Evolutionary conservation across 2,329 filamentous ascomycete genomes (phyloP), one percentile per base, ranked within the genome.

Genomic region (Ophiostoma australiae): DNA sequence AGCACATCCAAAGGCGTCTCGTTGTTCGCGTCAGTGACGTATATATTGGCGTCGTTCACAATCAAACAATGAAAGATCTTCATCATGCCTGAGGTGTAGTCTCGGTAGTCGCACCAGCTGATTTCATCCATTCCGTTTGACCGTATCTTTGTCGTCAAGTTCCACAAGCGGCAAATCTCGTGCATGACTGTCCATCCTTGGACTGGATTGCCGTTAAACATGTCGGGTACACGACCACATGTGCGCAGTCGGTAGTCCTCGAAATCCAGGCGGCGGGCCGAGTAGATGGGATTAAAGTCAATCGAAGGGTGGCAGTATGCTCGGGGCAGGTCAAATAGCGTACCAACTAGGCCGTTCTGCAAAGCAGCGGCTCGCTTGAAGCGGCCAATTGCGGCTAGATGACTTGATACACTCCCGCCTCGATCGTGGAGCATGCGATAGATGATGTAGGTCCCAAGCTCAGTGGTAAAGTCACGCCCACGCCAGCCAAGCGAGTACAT

Each of bases 91-190:
- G 52, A 58, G 10, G 23, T 11, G n/a, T 58, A 8, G 8, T 58
- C 52, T 7, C 52, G 52, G 13, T 58, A 58, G 15, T 13, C n/a
- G n/a, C 31, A n/a, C 52, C n/a, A 58, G 6, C 3, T 1, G 6
- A 27, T 7, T 58, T 27, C n/a, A 20, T 4, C 2, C 10, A 20
- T n/a, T 13, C 52, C n/a, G 7, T 7, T n/a, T 31, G 23, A 31
- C 52, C 52, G n/a, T 15, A 7, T 11, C 1, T 35, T 37, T 27
- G 20, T 41, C 35, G n/a, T 58, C 3, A 58, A 4, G 48, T 70
- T 70, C 70, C 65, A 68, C 65, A 70, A 5, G 37, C 70, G 52
- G 70, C 70, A 70, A 4, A 70, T 41, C 70, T 70, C 70, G 37
- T 70, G 70, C 10, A 70, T 23, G 8, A 52, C 66, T 1, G 70